Base-by-base conservation (phyloP, 495 filamentous ascomycete species). In the Aspergillus carlsbadensis region DNA sequence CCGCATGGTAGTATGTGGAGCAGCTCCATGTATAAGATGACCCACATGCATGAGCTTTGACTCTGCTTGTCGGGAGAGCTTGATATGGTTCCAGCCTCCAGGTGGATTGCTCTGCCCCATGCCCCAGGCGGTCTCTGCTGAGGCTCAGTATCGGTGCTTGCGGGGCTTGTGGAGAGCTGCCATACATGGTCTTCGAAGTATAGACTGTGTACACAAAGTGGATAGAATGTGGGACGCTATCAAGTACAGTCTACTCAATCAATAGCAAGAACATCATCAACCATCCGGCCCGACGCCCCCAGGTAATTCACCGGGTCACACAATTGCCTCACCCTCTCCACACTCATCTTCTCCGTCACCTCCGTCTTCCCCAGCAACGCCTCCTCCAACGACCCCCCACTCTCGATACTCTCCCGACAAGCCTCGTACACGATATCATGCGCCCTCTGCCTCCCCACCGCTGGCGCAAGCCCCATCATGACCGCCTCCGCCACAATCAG, bases 401-500 rank as follows among this genome's bases (percentile, higher is more conserved):
- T 62, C 60, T 80, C 75, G 61, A 80, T 81, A 42, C 70, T 73
- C 51, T 75, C 70, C 46, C 69, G 72, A 56, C 79, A 82, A n/a
- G 76, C 76, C 57, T 79, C 75, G 58, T 82, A 82, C 18, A 82
- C 74, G 53, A 81, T 66, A 66, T 81, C 78, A 67, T 82, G 78
- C 15, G 79, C 79, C 41, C 70, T 63, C 52, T 78, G 73, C 36
- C 79, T 60, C 26, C 79, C 79, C 18, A 78, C 61, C 56, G 74
- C 62, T 36, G 71, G 69, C 46, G 77, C 79, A 52, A 82, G 67
- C 6, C 73, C 78, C 79, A 82, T 82, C 78, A 82, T 82, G 13
- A 82, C 78, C 1, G 79, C 79, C 62, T 82, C 78, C 2, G 71
- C 77, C n/a, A 81, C 78, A 64, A 82, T 81, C 52, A 79, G 52